Evolutionary conservation across 345 rosid genomes (phyloP).

Genomic region (Camelina hispida): DNA sequence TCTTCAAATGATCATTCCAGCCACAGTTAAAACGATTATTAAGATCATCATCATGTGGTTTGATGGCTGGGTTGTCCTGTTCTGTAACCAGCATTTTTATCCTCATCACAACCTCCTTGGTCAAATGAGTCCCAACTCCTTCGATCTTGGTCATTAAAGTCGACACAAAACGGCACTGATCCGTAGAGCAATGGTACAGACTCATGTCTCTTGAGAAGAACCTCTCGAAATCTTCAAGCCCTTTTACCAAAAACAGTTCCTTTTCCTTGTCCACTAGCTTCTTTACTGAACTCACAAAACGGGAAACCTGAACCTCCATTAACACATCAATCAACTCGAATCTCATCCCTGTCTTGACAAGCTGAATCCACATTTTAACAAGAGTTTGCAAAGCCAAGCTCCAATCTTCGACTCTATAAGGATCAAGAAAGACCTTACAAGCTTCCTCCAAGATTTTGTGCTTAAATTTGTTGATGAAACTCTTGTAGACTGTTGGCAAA

Average conservation of each 20-base stretch:
- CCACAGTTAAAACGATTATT: not conserved
- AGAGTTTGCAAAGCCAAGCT: constrained; percentile 4
- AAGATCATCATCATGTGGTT: not conserved
- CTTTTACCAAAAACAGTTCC: not conserved
- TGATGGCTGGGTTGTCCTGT: not conserved
- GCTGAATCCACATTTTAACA: constrained; percentile 8
- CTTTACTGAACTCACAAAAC: not conserved
- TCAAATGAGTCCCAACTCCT: not conserved
- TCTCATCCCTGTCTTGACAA: not conserved
- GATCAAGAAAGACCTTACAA: not conserved
- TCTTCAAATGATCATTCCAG: constrained; percentile 2
- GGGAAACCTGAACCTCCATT: not conserved
- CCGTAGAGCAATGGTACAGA: not conserved
- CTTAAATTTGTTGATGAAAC: not conserved
- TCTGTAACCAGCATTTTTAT: not conserved
- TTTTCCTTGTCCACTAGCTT: not conserved
- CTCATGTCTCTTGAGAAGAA: not conserved
- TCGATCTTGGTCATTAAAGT: not conserved
- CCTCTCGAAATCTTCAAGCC: not conserved
- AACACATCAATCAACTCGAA: not conserved
- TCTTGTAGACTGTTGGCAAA: constrained; percentile 17
- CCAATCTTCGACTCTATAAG: constrained; percentile 6
- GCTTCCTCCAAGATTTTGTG: not conserved
- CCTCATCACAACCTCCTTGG: not conserved
- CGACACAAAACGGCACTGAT: not conserved